Base-by-base conservation (phyloP, 1,284 basidiomycete genomes). In the Apiotrichum sp. region DNA sequence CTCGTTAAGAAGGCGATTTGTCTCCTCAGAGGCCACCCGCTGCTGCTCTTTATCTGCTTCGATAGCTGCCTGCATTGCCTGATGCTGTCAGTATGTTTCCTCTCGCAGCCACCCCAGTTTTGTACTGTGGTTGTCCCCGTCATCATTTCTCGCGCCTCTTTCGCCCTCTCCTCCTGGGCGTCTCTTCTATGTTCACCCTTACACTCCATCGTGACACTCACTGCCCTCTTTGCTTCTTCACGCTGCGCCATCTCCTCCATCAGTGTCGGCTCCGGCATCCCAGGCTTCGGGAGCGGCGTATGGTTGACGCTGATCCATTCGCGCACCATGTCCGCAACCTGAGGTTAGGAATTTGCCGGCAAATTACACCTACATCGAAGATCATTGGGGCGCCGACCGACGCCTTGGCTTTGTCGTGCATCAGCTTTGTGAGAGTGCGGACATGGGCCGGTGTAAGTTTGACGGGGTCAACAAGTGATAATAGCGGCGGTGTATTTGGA, bases 201-300 rank as follows among this genome's bases (percentile, higher is more conserved):
- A 6, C 22, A 31, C 13, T 1, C 1, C 5, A 2, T 7, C 14
- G 31, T 10, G 5, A 4, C 4, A 68, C 72, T 63, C 50, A 76
- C 76, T 4, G 70, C 69, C 57, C 64, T 53, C 54, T 75, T 61
- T 13, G 57, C 73, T 32, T 74, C 72, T 52, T 76, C 76, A 35
- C 76, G 59, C 34, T 68, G 58, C 4, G 73, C 72, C 63, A 71
- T 74, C 61, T 74, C 70, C 44, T 75, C 76, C 69, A 75, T 70
- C 34, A 77, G 57, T 11, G 68, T 73, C 6, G 70, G 72, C 8
- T 66, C 65, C 3, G 55, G 50, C 41, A 67, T 70, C 11, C 68
- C 68, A 0, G 64, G 58, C 42, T 62, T 68, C 6, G 74, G 68
- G 29, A 75, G 53, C 1, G 69, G 70, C 11, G 72, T 47, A 52